Percentiles rank a stretch among this genome's conserved stretches.
phyloP scores from a whole-genome alignment of 2,329 filamentous ascomycete genomes.

The Phialocephala sp. region DNA sequence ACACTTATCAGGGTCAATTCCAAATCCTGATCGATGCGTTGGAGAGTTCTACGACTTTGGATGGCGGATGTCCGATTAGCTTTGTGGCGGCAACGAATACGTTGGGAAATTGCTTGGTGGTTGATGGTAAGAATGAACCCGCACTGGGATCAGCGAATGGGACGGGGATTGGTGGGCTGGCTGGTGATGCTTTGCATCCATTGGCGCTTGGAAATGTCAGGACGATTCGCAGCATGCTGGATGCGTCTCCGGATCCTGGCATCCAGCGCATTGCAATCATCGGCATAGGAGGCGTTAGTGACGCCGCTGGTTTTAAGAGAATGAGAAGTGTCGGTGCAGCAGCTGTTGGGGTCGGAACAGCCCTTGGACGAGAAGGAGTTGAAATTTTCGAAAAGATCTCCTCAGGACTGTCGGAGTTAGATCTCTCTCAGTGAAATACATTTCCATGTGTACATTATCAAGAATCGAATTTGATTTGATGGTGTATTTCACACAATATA shows the following conservation, averaged over 20 bases:
- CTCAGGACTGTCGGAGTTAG: background rate
- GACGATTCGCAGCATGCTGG: slow-evolving; percentile 66
- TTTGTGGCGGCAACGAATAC: slow-evolving; percentile 81
- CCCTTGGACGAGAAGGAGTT: slow-evolving; percentile 67
- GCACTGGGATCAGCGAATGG: slow-evolving; percentile 58
- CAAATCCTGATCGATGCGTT: slow-evolving; percentile 60
- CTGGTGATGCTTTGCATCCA: slow-evolving; percentile 73
- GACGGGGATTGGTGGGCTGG: slow-evolving; percentile 71
- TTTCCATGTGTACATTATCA: slow-evolving; percentile 15
- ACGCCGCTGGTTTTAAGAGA: slow-evolving; percentile 64
- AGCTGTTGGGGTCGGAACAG: slow-evolving; percentile 73
- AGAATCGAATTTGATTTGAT: slow-evolving; percentile 37
- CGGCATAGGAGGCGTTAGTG: slow-evolving; percentile 74
- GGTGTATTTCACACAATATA: slow-evolving; percentile 16
- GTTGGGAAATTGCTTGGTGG: slow-evolving; percentile 69
- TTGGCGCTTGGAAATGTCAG: slow-evolving; percentile 77
- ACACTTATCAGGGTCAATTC: slow-evolving; percentile 73
- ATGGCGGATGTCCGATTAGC: slow-evolving; percentile 52
- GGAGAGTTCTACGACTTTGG: slow-evolving; percentile 24
- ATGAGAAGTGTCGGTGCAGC: slow-evolving; percentile 71
- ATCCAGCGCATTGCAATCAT: slow-evolving; percentile 66
- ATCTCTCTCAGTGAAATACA: background rate
- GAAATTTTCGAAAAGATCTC: slow-evolving; percentile 65
- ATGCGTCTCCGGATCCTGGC: slow-evolving; percentile 47
- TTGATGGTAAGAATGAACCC: slow-evolving; percentile 46